phyloP scores from a whole-genome alignment of 257 asterid genomes.

The Coffea canephora region DNA sequence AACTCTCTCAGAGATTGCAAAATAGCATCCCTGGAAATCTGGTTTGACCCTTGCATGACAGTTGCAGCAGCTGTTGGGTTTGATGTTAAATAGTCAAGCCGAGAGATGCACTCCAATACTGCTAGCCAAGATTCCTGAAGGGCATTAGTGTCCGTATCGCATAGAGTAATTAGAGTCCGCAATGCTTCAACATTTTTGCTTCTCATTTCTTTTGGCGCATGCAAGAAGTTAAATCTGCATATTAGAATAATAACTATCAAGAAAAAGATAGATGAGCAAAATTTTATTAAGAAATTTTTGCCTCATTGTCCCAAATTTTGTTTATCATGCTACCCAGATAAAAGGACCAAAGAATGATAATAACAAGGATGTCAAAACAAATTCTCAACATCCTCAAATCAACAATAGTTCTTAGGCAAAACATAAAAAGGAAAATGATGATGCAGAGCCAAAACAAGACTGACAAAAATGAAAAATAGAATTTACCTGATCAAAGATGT shows the following conservation, averaged over 20 bases:
- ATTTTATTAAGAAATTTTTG: not conserved
- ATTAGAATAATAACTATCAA: constrained; percentile 20
- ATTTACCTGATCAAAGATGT: constrained; percentile 88
- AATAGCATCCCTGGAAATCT: constrained; percentile 87
- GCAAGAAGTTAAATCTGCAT: constrained; percentile 88
- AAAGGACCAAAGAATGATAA: not conserved
- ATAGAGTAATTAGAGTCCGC: constrained; percentile 74
- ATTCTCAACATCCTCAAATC: not conserved
- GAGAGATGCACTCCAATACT: constrained; percentile 89
- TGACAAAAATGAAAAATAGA: constrained; percentile 13
- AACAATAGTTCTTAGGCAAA: not conserved
- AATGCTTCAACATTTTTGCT: constrained; percentile 96
- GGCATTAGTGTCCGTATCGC: constrained; percentile 86
- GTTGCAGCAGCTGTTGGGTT: constrained; percentile 89
- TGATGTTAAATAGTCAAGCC: constrained; percentile 90
- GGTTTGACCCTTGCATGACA: constrained; percentile 98
- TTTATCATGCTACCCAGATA: not conserved
- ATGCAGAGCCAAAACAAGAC: not conserved
- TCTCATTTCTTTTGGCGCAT: constrained; percentile 96
- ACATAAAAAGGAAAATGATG: constrained; percentile 1
- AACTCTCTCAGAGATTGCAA: constrained; percentile 90
- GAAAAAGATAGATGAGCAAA: not conserved
- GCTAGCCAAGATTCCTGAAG: constrained; percentile 98
- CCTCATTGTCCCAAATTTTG: not conserved
- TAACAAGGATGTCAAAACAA: not conserved